phyloP scores from a whole-genome alignment of 2,329 filamentous ascomycete species.

The Aspergillus sojae region DNA sequence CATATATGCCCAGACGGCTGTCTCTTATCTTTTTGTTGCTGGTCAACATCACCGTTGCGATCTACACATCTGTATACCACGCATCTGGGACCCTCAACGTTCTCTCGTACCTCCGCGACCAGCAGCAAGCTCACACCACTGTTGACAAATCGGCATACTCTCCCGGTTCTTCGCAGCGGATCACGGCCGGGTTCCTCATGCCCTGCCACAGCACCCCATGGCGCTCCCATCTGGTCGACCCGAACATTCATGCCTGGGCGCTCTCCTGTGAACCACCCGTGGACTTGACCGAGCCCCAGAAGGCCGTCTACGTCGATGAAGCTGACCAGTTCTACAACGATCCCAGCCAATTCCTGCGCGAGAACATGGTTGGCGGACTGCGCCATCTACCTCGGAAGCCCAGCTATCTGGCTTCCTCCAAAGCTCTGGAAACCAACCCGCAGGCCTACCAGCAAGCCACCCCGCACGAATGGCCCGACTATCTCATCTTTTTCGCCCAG shows the following conservation, averaged over 20 bases:
- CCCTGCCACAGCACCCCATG: constrained; percentile 96
- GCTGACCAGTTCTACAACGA: constrained; percentile 85
- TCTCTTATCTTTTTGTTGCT: constrained; percentile 63
- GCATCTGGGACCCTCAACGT: constrained; percentile 78
- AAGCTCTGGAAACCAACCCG: background rate
- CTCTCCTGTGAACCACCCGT: constrained; percentile 90
- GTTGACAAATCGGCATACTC: constrained; percentile 11
- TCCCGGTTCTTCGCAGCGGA: constrained; percentile 26
- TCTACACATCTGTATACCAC: constrained; percentile 76
- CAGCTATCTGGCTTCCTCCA: constrained; percentile 28
- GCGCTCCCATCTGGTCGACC: constrained; percentile 82
- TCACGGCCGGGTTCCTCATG: constrained; percentile 78
- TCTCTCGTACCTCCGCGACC: constrained; percentile 71
- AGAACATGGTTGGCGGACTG: constrained; percentile 52
- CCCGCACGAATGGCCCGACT: constrained; percentile 51
- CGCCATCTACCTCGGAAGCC: constrained; percentile 36
- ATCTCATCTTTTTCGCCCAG: constrained; percentile 59
- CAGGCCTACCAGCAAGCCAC: constrained; percentile 9
- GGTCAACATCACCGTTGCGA: constrained; percentile 70
- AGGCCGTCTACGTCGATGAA: constrained; percentile 77
- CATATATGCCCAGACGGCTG: constrained; percentile 49
- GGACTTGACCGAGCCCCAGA: constrained; percentile 61
- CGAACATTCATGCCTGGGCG: constrained; percentile 76
- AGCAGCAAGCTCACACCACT: constrained; percentile 66
- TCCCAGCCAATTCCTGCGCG: constrained; percentile 59